Conservation (phyloP, 2,329 filamentous ascomycete species). For the Chrysosporium queenslandicum region DNA sequence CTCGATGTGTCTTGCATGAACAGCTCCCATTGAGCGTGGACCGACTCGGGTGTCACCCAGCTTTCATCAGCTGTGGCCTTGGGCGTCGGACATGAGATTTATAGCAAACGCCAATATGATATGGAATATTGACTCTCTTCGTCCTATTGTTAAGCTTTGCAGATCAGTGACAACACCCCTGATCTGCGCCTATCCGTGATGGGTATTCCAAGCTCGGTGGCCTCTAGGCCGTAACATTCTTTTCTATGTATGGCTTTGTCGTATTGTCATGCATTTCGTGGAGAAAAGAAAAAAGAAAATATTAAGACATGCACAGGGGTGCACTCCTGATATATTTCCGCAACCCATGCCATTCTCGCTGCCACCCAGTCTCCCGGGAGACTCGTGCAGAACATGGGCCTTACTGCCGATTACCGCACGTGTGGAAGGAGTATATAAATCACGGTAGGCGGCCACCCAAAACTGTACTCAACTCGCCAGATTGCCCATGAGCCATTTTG, state of each 20-base stretch:
- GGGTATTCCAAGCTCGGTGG: background rate
- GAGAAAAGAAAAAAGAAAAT: slow-evolving; percentile 6
- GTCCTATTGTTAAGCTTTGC: background rate
- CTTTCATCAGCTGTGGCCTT: background rate
- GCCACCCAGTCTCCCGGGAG: background rate
- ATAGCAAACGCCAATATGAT: background rate
- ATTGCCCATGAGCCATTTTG: background rate
- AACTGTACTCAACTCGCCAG: background rate
- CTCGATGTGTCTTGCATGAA: background rate
- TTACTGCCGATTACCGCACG: background rate
- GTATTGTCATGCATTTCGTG: background rate
- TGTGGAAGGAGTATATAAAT: slow-evolving; percentile 1
- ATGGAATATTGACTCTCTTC: background rate
- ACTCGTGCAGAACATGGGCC: background rate
- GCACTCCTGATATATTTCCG: background rate
- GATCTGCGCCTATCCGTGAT: background rate
- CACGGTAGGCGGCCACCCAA: background rate
- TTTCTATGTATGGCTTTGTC: background rate
- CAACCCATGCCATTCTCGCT: background rate
- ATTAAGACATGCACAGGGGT: slow-evolving; percentile 3
- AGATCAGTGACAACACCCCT: slow-evolving; percentile 3
- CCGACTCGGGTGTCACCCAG: background rate
- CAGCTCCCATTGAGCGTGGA: background rate
- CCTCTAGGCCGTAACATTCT: background rate
- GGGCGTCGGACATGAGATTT: background rate